phyloP scores from a whole-genome alignment of 768 basidiomycete species.

The Serendipita indica region DNA sequence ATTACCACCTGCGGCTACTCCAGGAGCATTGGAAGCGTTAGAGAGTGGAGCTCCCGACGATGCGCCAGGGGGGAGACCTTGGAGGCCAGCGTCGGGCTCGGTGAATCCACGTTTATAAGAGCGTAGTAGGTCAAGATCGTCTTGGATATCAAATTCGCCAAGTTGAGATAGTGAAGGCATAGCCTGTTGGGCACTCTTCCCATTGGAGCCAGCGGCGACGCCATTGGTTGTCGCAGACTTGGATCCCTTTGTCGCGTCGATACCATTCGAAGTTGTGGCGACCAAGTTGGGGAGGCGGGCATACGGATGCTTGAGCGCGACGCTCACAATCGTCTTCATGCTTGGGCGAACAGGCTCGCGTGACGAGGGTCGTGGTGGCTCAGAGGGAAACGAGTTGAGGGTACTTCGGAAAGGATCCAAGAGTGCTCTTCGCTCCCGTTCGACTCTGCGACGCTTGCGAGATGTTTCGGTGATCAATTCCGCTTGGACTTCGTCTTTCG shows the following conservation, averaged over 20 bases:
- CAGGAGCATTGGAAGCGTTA: too few species aligned
- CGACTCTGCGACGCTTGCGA: conserved; percentile 67
- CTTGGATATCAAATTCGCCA: conserved; percentile 1
- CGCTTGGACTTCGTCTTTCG: conserved; percentile 65
- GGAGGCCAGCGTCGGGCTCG: not conserved
- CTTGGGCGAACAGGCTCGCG: not conserved
- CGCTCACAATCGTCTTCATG: not conserved
- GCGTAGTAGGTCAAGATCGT: conserved; percentile 11
- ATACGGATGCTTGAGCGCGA: conserved; percentile 1
- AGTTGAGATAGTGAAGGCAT: conserved; percentile 10
- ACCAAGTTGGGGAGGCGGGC: not conserved
- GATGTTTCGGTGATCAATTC: conserved; percentile 85
- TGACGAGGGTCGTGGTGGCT: not conserved
- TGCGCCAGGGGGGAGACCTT: too few species aligned
- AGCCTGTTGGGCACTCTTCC: not conserved
- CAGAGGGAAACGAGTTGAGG: conserved; percentile 8
- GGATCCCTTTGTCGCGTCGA: too few species aligned
- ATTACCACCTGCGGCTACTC: too few species aligned
- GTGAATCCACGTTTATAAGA: not conserved
- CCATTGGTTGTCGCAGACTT: too few species aligned
- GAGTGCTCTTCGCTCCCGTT: conserved; percentile 65
- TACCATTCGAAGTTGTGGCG: too few species aligned
- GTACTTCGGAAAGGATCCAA: conserved; percentile 65
- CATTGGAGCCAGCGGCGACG: not conserved
- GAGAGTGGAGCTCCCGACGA: too few species aligned